Conservation (phyloP, 441 rosid species). For the Populus tomentosa region DNA sequence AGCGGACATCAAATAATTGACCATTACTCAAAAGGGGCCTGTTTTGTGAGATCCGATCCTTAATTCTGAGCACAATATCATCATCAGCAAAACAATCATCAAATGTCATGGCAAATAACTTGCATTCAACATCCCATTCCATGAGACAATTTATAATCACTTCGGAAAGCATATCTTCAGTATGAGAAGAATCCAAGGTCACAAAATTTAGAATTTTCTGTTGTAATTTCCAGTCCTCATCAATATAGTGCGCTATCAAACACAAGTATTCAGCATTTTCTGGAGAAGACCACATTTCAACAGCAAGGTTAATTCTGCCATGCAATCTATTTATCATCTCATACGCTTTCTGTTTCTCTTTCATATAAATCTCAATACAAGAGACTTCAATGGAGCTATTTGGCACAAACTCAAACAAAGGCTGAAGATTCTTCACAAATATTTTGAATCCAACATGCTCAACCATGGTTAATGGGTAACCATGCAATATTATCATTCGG, state of each 20-base stretch:
- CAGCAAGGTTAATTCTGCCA: conserved; percentile 73
- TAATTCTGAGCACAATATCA: conserved; percentile 58
- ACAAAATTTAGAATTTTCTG: conserved; percentile 74
- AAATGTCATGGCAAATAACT: conserved; percentile 81
- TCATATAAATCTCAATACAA: conserved; percentile 67
- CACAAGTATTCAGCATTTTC: conserved; percentile 59
- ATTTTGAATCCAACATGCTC: conserved; percentile 87
- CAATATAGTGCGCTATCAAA: conserved; percentile 69
- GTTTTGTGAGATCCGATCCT: conserved; percentile 57
- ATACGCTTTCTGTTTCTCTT: conserved; percentile 73
- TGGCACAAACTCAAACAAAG: conserved; percentile 66
- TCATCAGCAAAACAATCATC: conserved; percentile 59
- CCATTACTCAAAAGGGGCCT: conserved; percentile 54
- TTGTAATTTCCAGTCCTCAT: conserved; percentile 82
- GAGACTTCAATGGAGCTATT: conserved; percentile 52
- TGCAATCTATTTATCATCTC: conserved; percentile 55
- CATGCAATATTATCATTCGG: conserved; percentile 84
- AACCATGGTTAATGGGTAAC: conserved; percentile 75
- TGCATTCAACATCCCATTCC: conserved; percentile 83
- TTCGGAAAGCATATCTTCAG: conserved; percentile 82
- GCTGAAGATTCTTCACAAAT: conserved; percentile 90
- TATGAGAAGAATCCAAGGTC: conserved; percentile 73
- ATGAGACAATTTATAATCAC: conserved; percentile 64
- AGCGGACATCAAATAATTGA: conserved; percentile 69
- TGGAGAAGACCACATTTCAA: conserved; percentile 75